phyloP scores from a whole-genome alignment of 208 protist species.

The Herpetomonas samuelpessoai region DNA sequence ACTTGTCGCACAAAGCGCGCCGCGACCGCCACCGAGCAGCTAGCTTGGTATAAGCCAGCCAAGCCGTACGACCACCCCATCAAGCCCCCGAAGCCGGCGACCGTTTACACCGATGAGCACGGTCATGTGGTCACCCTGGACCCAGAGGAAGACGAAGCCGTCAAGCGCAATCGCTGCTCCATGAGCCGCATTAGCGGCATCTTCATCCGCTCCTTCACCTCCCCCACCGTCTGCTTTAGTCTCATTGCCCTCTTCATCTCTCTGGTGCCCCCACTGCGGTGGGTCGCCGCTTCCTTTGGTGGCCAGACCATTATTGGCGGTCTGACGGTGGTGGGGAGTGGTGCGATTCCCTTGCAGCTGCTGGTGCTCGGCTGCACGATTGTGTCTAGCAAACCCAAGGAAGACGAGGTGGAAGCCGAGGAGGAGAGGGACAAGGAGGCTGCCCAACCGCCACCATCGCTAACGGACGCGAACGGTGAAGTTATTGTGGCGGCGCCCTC shows the following conservation, averaged over 20 bases:
- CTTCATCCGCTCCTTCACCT: constrained; percentile 24
- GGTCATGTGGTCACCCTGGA: constrained; percentile 8
- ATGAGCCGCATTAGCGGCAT: constrained; percentile 11
- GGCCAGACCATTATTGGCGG: constrained; percentile 51
- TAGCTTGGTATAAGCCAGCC: constrained; percentile 35
- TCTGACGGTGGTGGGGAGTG: constrained; percentile 44
- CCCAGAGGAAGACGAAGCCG: constrained; percentile 3
- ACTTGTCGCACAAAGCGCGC: constrained; percentile 11
- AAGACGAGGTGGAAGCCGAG: constrained; percentile 2
- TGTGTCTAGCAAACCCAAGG: constrained; percentile 13
- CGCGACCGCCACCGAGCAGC: constrained; percentile 33
- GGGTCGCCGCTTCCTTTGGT: constrained; percentile 36
- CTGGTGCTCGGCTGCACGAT: constrained; percentile 59
- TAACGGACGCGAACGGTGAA: neutral
- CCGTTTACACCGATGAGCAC: constrained; percentile 2
- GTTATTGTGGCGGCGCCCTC: neutral
- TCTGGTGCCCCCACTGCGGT: constrained; percentile 59
- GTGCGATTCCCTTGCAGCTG: constrained; percentile 60
- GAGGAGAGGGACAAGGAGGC: too few species aligned
- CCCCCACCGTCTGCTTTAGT: constrained; percentile 42
- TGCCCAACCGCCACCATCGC: too few species aligned
- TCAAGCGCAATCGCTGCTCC: neutral
- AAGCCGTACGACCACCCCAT: constrained; percentile 23
- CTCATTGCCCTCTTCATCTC: constrained; percentile 59
- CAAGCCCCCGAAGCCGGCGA: constrained; percentile 4